phyloP scores from a whole-genome alignment of 83 land plant species.

The Picea abies region DNA sequence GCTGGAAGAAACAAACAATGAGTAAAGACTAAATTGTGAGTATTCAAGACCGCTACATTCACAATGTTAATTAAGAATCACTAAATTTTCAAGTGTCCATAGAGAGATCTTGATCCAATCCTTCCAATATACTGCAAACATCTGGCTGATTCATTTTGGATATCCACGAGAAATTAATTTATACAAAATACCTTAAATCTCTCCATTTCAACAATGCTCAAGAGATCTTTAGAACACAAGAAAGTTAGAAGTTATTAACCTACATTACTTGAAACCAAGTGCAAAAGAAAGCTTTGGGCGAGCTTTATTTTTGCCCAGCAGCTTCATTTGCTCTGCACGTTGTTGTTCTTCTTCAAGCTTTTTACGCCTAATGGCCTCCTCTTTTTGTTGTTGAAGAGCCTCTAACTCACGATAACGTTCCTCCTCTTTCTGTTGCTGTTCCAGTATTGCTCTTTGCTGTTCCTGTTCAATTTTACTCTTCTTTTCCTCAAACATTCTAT shows the following conservation, averaged over 20 bases:
- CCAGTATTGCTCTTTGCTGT: constrained; percentile 75
- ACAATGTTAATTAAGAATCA: too few relatives aligned
- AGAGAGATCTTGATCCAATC: too few relatives aligned
- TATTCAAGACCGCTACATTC: too few relatives aligned
- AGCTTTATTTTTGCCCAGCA: constrained; percentile 96
- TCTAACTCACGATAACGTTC: constrained; percentile 89
- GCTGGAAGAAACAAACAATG: too few relatives aligned
- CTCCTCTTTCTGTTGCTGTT: constrained; percentile 85
- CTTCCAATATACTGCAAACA: too few relatives aligned
- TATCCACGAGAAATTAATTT: not conserved
- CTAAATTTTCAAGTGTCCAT: too few relatives aligned
- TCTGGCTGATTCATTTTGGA: not conserved
- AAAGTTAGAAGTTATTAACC: not conserved
- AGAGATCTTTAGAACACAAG: not conserved
- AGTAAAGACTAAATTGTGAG: too few relatives aligned
- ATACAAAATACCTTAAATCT: not conserved
- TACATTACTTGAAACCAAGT: constrained; percentile 60
- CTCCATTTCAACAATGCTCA: not conserved
- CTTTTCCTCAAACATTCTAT: constrained; percentile 87
- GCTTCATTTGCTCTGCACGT: constrained; percentile 79
- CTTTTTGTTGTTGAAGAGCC: constrained; percentile 78
- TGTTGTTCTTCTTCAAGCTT: constrained; percentile 92
- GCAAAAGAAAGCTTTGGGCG: constrained; percentile 95
- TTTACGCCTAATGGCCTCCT: constrained; percentile 76
- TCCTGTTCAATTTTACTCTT: constrained; percentile 73